Conservation (phyloP, 2,329 filamentous ascomycete species). For the Penicillium fuscoglaucum region DNA sequence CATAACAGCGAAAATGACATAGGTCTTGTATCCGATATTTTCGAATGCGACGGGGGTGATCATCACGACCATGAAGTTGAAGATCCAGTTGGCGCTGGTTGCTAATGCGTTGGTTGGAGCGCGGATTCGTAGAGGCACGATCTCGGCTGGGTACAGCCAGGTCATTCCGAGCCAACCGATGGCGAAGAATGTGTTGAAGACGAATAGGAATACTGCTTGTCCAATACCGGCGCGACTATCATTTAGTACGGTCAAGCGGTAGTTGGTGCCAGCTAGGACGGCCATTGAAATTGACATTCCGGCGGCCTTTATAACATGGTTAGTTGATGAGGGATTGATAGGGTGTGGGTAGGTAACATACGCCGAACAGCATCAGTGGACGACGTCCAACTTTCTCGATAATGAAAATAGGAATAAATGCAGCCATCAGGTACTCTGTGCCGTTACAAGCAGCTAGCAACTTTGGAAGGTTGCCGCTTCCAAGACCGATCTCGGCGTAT, state of each 20-base stretch:
- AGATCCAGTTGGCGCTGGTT: constrained; percentile 57
- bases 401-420: constrained; percentile 49
- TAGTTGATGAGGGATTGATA: not conserved
- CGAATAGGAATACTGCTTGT: constrained; percentile 57
- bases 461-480: constrained; percentile 18
- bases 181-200: constrained; percentile 63
- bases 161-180: constrained; percentile 63
- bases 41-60: constrained; percentile 61
- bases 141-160: constrained; percentile 62
- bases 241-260: constrained; percentile 30
- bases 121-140: constrained; percentile 55
- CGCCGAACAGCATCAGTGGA: constrained; percentile 70
- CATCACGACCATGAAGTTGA: constrained; percentile 65
- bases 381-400: constrained; percentile 55
- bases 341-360: not conserved
- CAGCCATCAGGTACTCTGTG: constrained; percentile 52
- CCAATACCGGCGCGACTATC: constrained; percentile 43
- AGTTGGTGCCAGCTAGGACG: constrained; percentile 46
- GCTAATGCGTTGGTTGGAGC: constrained; percentile 62
- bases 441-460: constrained; percentile 52
- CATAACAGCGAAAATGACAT: constrained; percentile 52
- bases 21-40: constrained; percentile 53
- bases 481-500: constrained; percentile 24
- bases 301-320: constrained; percentile 33
- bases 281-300: constrained; percentile 65